Conservation (phyloP, 805 yeast genomes). For the Barnettozyma pratensis region DNA sequence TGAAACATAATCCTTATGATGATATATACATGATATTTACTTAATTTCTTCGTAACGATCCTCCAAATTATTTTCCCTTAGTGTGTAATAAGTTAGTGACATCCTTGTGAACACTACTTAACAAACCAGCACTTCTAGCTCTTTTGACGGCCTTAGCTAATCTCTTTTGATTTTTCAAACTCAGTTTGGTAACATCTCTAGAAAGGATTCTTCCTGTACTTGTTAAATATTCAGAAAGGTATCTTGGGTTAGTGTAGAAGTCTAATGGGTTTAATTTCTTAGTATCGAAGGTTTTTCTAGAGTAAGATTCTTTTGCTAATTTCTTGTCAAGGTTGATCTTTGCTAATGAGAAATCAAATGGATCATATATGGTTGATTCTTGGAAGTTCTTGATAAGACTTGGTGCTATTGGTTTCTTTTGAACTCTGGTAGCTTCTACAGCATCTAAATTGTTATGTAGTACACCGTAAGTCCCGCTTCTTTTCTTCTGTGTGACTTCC, state of each 20-base stretch:
- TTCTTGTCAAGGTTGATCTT: conserved; percentile 47
- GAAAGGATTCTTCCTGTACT: conserved; percentile 75
- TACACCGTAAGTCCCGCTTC: background rate
- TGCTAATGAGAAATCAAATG: conserved; percentile 71
- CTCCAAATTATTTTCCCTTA: too few relatives aligned
- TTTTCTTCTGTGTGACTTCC: background rate
- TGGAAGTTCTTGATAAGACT: conserved; percentile 43
- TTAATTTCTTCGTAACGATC: background rate
- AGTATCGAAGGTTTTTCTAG: conserved; percentile 32
- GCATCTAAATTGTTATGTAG: background rate
- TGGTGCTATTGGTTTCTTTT: conserved; percentile 2
- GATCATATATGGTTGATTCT: conserved; percentile 60
- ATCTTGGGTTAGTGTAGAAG: conserved; percentile 66
- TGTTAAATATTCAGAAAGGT: conserved; percentile 59
- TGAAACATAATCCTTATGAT: too few relatives aligned
- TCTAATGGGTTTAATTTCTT: conserved; percentile 62
- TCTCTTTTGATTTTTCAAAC: conserved; percentile 12
- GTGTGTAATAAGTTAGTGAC: conserved; percentile 19
- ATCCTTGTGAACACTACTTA: conserved; percentile 70
- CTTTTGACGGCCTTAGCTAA: conserved; percentile 75
- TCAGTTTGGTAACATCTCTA: conserved; percentile 39
- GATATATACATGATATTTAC: background rate
- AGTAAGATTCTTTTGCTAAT: conserved; percentile 18
- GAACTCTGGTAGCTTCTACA: background rate
- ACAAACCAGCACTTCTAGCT: conserved; percentile 73